phyloP scores from a whole-genome alignment of 306 rosid genomes.

The Citrullus mucosospermus region DNA sequence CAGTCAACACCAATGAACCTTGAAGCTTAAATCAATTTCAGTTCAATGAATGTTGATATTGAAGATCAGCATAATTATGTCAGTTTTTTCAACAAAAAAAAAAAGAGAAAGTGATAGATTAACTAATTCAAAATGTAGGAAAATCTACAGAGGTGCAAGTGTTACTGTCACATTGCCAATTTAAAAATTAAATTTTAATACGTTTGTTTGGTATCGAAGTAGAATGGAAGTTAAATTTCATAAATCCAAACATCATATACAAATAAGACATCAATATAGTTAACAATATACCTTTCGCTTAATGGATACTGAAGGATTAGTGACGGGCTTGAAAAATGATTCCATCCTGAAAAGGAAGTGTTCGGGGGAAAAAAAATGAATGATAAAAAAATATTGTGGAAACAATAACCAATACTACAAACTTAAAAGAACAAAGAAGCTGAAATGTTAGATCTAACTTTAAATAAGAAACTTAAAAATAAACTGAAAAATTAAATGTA shows the following conservation, averaged over 20 bases:
- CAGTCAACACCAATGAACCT: background rate
- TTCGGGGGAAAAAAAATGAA: too few relatives aligned
- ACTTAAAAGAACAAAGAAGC: too few relatives aligned
- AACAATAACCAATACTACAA: too few relatives aligned
- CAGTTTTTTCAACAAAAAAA: background rate
- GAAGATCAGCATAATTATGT: background rate
- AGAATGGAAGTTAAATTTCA: background rate
- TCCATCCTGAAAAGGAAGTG: constrained; percentile 46
- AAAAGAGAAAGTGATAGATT: background rate
- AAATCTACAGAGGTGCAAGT: background rate
- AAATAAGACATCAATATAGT: background rate
- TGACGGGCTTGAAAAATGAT: constrained; percentile 76
- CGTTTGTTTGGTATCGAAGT: background rate
- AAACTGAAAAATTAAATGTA: too few relatives aligned
- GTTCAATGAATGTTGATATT: background rate
- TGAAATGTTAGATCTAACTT: too few relatives aligned
- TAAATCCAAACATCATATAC: background rate
- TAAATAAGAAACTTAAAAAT: too few relatives aligned
- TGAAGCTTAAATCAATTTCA: background rate
- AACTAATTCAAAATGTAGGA: background rate
- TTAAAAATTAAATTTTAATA: background rate
- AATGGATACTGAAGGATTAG: constrained; percentile 46
- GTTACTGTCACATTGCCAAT: background rate
- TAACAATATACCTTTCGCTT: constrained; percentile 60
- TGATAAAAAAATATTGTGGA: too few relatives aligned